Conservation (phyloP, 768 basidiomycete species). For the Pulveroboletus sp. region DNA sequence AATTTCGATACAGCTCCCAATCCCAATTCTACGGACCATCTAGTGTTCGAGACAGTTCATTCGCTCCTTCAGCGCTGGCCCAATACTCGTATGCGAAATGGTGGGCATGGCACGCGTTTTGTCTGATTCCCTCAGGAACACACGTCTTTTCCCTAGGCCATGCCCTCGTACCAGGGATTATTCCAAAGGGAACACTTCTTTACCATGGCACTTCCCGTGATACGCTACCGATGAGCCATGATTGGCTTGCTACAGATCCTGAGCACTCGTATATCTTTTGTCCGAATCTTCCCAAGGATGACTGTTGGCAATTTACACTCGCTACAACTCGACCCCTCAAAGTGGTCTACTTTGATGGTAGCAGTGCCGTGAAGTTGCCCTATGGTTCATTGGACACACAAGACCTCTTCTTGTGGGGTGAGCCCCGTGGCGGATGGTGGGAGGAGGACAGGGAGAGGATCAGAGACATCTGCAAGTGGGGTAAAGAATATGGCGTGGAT, state of each 20-base stretch:
- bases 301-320: conserved; percentile 31
- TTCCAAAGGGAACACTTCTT: conserved; percentile 31
- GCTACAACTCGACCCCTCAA: conserved; percentile 25
- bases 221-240: conserved; percentile 19
- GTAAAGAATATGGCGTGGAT: conserved; percentile 27
- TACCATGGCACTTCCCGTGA: conserved; percentile 26
- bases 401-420: conserved; percentile 33
- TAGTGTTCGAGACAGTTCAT: conserved; percentile 16
- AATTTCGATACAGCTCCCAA: background rate
- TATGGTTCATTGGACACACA: conserved; percentile 31
- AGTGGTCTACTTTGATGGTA: conserved; percentile 29
- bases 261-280: conserved; percentile 39
- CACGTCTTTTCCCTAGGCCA: conserved; percentile 2
- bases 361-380: conserved; percentile 3
- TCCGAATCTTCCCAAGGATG: conserved; percentile 1
- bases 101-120: conserved; percentile 2
- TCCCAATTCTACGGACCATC: conserved; percentile 25
- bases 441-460: conserved; percentile 25
- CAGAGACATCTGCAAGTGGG: conserved; percentile 32
- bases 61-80: conserved; percentile 38
- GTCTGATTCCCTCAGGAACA: background rate
- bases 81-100: conserved; percentile 41
- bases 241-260: conserved; percentile 32
- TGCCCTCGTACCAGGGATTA: conserved; percentile 25
- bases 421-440: conserved; percentile 12